Evolutionary conservation across 148 eudicot species (phyloP), one percentile per base, ranked within the genome.

Genomic region (Silene latifolia): DNA sequence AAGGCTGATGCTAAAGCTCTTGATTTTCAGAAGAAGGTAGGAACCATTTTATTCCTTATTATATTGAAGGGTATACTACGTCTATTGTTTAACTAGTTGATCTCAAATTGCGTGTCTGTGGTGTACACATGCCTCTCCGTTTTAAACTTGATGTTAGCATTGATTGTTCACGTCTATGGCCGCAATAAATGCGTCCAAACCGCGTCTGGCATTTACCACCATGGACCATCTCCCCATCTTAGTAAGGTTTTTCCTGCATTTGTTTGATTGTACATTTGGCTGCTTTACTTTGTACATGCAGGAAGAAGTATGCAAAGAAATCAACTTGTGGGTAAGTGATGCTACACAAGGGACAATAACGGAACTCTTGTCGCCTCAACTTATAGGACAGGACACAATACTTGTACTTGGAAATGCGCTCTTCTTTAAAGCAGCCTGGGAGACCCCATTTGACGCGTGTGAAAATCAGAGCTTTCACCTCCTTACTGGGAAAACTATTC

Each of bases 321-420:
- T 77, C 20, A 77, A 63, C 54, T 53, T 15, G 46, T 77, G 75
- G 80, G 80, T 68, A 7, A 39, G 61, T 8, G 60, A 71, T 39
- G 71, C 54, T 39, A 77, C 80, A 53, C 51, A n/a, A 54, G 64
- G 76, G 13, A 61, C 64, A 8, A 72, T 72, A 6, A 21, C 65
- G 6, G 17, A 71, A 21, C 44, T 77, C 10, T 12, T 78, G 32
- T 63, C 76, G 17, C 72, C 80, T 13, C 4, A 46, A 1, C 23
- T 25, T 20, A 19, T 61, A 46, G 5, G 18, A 10, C 46, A 69
- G 20, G 67, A 54, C 58, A 25, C 73, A 58, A 42, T 76, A 32
- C 80, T 77, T 39, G 54, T 71, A 47, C 62, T 77, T 51, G 74
- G 27, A 60, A 76, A 77, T 71, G 75, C 80, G 2, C 70, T 77